A percentile compares a stretch with the other conserved stretches of the same genome.
Conservation (phyloP, 1,139 yeast genomes). For the Kodamaea plutei region DNA sequence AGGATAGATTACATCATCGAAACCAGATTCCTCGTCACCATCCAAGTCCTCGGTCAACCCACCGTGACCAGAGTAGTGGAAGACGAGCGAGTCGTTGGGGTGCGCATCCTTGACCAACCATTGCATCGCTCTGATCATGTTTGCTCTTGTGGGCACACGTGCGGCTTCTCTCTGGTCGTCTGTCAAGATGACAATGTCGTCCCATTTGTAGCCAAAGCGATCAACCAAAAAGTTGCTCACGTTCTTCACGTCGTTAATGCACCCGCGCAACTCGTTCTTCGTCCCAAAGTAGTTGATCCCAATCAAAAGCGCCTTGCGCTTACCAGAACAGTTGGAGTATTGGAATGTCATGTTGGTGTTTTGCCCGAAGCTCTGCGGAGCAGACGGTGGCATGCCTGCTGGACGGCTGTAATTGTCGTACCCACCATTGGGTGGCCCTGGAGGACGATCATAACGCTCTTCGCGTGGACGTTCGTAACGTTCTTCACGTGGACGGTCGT, state of each 20-base stretch:
- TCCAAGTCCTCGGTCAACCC: constrained; percentile 75
- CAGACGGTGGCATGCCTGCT: constrained; percentile 13
- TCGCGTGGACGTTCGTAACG: constrained; percentile 6
- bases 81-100: constrained; percentile 81
- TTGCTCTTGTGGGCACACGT: constrained; percentile 69
- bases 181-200: constrained; percentile 81
- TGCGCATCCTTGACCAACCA: constrained; percentile 83
- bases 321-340: constrained; percentile 74
- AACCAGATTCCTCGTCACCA: constrained; percentile 91
- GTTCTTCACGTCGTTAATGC: constrained; percentile 77
- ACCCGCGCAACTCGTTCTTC: constrained; percentile 70
- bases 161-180: constrained; percentile 66
- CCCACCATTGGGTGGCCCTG: constrained; percentile 10
- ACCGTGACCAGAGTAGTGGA: constrained; percentile 95
- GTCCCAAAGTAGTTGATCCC: constrained; percentile 87
- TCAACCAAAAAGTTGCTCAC: constrained; percentile 54
- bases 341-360: constrained; percentile 26
- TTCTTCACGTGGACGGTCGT: constrained; percentile 1
- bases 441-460: constrained; percentile 5
- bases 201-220: constrained; percentile 62
- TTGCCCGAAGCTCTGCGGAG: constrained; percentile 22
- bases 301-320: constrained; percentile 73
- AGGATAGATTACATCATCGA: constrained; percentile 88
- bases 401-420: constrained; percentile 4
- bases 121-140: constrained; percentile 81